Percentiles rank a stretch among this genome's conserved stretches.
phyloP scores from a whole-genome alignment of 2,329 filamentous ascomycete genomes.

The Ceratocystis albifundus region DNA sequence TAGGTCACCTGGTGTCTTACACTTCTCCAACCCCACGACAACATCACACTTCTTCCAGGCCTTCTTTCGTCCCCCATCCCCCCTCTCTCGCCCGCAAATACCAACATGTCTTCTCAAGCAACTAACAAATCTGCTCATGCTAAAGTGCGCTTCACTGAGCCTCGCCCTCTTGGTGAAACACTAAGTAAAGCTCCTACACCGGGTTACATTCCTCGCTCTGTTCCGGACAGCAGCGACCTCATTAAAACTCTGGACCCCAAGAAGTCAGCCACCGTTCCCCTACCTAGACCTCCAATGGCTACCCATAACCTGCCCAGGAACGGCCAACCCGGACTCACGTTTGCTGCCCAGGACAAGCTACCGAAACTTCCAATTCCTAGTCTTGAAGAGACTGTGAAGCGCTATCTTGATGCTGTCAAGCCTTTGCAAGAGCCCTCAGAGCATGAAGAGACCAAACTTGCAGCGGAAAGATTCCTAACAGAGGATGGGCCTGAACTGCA shows the following conservation, averaged over 20 bases:
- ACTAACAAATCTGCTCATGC: conserved; percentile 30
- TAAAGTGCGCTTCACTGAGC: conserved; percentile 41
- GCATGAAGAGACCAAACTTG: conserved; percentile 67
- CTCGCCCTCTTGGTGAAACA: conserved; percentile 61
- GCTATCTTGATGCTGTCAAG: conserved; percentile 66
- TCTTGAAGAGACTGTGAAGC: conserved; percentile 62
- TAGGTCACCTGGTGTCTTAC: conserved; percentile 33
- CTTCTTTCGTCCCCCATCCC: background rate
- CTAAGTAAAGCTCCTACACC: conserved; percentile 37
- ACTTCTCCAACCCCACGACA: background rate
- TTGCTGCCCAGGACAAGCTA: conserved; percentile 74
- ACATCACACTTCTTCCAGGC: background rate
- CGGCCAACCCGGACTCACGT: conserved; percentile 66
- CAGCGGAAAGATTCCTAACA: conserved; percentile 71
- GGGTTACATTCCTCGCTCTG: conserved; percentile 31
- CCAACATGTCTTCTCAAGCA: conserved; percentile 4
- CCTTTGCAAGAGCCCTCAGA: conserved; percentile 74
- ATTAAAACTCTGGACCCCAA: conserved; percentile 10
- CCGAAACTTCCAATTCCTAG: conserved; percentile 90
- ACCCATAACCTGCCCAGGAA: conserved; percentile 39
- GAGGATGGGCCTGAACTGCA: conserved; percentile 74
- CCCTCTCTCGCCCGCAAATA: background rate
- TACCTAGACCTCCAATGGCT: conserved; percentile 35
- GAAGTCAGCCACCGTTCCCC: conserved; percentile 1
- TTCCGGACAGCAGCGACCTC: conserved; percentile 28